Evolutionary conservation across 345 rosid genomes (phyloP).

Genomic region (Geranium brycei): DNA sequence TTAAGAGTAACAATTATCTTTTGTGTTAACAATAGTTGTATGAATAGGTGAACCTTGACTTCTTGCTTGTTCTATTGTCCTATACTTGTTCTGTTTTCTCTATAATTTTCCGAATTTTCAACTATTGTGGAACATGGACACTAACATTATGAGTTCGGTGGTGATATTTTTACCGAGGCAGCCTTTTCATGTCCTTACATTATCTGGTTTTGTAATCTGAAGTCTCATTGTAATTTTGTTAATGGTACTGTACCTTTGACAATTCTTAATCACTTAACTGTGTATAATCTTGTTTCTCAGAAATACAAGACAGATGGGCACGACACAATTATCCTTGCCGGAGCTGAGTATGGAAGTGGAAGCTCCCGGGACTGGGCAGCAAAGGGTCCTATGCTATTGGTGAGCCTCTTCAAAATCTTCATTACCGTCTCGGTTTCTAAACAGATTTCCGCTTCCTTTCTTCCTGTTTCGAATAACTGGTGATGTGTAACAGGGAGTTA

Average conservation of each 20-base stretch:
- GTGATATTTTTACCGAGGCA: not conserved
- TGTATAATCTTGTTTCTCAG: slow-evolving; percentile 25
- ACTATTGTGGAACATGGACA: too few species aligned
- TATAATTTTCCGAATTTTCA: too few species aligned
- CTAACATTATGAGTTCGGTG: too few species aligned
- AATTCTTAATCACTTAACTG: not conserved
- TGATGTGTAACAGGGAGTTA: slow-evolving; percentile 56
- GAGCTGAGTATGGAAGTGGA: slow-evolving; percentile 99
- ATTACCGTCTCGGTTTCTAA: not conserved
- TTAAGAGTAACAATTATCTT: too few species aligned
- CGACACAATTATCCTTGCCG: slow-evolving; percentile 80
- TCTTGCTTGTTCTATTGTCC: too few species aligned
- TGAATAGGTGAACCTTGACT: too few species aligned
- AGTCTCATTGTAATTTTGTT: too few species aligned
- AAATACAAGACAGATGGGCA: slow-evolving; percentile 67
- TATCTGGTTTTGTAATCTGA: not conserved
- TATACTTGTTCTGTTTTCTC: too few species aligned
- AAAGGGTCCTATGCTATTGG: slow-evolving; percentile 96
- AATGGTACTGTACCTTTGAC: too few species aligned
- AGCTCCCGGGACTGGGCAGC: slow-evolving; percentile 99
- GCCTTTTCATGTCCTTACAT: not conserved
- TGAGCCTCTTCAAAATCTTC: slow-evolving; percentile 11
- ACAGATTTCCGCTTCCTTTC: not conserved
- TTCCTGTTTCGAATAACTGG: slow-evolving; percentile 5
- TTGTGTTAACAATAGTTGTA: too few species aligned